A percentile compares a stretch with the other conserved stretches of the same genome.
These are phyloP conservation scores for Daldinia bambusicola DNA, from an alignment of 495 filamentous ascomycete species.

Conservation along the genomic window DNA sequence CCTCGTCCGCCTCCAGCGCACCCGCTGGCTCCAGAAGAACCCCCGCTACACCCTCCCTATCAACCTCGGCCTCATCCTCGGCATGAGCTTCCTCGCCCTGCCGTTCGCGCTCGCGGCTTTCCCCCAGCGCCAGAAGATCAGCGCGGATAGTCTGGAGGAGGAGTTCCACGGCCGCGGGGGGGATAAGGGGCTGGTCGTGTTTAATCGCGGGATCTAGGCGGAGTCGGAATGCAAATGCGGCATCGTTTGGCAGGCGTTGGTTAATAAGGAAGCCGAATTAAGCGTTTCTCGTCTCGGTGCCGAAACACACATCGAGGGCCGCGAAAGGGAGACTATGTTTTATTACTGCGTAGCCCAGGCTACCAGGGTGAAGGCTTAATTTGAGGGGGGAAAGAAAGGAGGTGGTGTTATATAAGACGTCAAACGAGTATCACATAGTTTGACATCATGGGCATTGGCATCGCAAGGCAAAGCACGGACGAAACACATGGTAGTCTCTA, in stretches of 20 bases:
- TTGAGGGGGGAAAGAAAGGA: neutral
- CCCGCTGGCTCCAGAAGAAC: slow-evolving; percentile 75
- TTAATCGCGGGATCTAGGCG: slow-evolving; percentile 85
- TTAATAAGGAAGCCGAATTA: slow-evolving; percentile 17
- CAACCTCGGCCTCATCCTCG: slow-evolving; percentile 84
- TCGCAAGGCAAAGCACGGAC: too few relatives aligned
- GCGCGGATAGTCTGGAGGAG: slow-evolving; percentile 75
- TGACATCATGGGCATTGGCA: neutral
- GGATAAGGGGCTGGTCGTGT: slow-evolving; percentile 79
- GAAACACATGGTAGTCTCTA: too few relatives aligned
- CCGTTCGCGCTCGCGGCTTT: slow-evolving; percentile 90
- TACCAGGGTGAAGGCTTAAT: neutral
- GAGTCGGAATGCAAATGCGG: neutral
- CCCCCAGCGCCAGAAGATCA: slow-evolving; percentile 85
- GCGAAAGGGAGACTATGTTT: too few relatives aligned
- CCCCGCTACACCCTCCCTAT: slow-evolving; percentile 79
- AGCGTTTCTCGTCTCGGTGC: neutral
- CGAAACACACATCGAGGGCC: neutral
- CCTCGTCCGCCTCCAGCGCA: slow-evolving; percentile 82
- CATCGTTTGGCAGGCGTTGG: slow-evolving; percentile 5
- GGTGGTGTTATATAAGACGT: neutral
- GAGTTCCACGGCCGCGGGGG: slow-evolving; percentile 86
- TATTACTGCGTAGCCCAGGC: too few relatives aligned
- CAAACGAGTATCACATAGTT: slow-evolving; percentile 12
- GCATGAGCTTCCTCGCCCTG: slow-evolving; percentile 83